Evolutionary conservation across 306 rosid species (phyloP).

Genomic region (Sicyos baderoa): DNA sequence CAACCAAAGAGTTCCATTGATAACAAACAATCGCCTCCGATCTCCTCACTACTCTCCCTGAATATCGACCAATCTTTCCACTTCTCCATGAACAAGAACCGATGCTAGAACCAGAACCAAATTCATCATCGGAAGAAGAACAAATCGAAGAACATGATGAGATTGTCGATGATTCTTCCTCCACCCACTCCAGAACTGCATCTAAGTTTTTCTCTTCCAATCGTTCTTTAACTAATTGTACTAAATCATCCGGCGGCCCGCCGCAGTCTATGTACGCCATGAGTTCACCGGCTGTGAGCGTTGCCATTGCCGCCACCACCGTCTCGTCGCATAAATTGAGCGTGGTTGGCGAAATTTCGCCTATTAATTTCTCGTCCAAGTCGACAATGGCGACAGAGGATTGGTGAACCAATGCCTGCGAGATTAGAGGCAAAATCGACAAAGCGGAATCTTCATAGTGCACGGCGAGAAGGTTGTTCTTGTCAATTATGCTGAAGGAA

Average conservation of each 20-base stretch:
- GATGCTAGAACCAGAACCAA: conserved; percentile 11
- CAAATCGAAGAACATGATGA: conserved; percentile 48
- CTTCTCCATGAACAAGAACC: conserved; percentile 35
- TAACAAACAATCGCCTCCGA: conserved; percentile 67
- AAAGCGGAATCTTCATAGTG: conserved; percentile 56
- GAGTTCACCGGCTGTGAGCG: conserved; percentile 64
- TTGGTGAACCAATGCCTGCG: conserved; percentile 34
- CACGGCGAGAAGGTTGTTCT: conserved; percentile 32
- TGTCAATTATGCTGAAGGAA: conserved; percentile 42
- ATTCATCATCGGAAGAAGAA: conserved; percentile 66
- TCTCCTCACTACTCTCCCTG: conserved; percentile 46
- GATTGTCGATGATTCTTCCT: conserved; percentile 39
- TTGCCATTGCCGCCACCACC: conserved; percentile 42
- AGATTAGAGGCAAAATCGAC: conserved; percentile 44
- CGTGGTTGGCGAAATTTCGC: conserved; percentile 65
- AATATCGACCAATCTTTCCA: conserved; percentile 43
- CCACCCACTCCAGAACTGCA: conserved; percentile 47
- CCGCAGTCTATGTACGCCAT: conserved; percentile 63
- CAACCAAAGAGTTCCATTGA: conserved; percentile 74
- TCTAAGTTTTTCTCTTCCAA: conserved; percentile 38
- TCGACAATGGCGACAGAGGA: conserved; percentile 70
- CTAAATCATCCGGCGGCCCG: conserved; percentile 67
- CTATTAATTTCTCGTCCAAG: conserved; percentile 34
- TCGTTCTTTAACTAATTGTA: conserved; percentile 56
- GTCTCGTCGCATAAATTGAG: conserved; percentile 56